phyloP scores from a whole-genome alignment of 306 rosid species.

The Glycyrrhiza uralensis region DNA sequence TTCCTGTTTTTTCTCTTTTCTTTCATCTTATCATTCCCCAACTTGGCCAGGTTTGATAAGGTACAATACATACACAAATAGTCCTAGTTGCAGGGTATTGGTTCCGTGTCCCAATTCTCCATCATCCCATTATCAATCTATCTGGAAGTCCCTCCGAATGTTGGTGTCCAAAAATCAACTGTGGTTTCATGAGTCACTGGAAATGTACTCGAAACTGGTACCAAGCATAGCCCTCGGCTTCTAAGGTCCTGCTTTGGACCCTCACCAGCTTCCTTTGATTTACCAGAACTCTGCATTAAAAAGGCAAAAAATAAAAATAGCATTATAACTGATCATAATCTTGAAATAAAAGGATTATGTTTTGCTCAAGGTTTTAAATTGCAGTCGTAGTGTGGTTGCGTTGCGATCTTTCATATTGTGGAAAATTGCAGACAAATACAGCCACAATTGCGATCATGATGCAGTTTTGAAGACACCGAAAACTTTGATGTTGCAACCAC shows the following conservation, averaged over 20 bases:
- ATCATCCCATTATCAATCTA: constrained; percentile 23
- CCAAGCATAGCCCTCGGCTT: constrained; percentile 92
- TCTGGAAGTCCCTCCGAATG: constrained; percentile 83
- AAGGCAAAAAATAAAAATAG: neutral
- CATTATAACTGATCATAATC: neutral
- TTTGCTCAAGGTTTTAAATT: no score
- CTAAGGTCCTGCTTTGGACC: constrained; percentile 82
- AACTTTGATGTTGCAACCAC: no score
- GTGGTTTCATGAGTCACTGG: constrained; percentile 87
- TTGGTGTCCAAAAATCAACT: constrained; percentile 96
- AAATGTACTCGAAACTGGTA: constrained; percentile 88
- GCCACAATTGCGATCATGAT: no score
- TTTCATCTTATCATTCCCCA: constrained; percentile 64
- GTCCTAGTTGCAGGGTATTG: constrained; percentile 35
- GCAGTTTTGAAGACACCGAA: no score
- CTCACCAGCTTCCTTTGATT: constrained; percentile 67
- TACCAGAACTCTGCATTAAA: constrained; percentile 57
- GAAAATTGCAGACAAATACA: no score
- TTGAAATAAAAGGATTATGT: no score
- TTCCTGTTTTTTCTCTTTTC: constrained; percentile 9
- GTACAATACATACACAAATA: constrained; percentile 23
- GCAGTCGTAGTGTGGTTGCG: no score
- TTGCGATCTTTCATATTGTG: no score
- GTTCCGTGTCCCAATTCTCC: constrained; percentile 21
- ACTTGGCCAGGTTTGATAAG: constrained; percentile 71